A percentile compares a stretch with the other conserved stretches of the same genome.
Evolutionary conservation across 1,284 basidiomycete species (phyloP).

Genomic region (Mycosarcoma maydis): DNA sequence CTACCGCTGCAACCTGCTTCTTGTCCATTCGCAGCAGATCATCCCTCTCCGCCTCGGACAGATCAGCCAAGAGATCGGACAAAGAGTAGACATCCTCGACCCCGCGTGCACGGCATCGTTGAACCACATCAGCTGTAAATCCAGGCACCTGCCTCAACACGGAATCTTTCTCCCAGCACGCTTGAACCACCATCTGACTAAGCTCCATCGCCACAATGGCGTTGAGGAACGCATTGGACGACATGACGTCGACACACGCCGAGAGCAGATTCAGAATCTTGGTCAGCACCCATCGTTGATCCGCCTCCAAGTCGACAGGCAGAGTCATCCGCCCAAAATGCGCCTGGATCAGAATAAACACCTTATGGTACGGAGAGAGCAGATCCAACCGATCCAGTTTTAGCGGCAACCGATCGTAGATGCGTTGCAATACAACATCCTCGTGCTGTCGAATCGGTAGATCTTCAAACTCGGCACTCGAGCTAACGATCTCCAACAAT

Average conservation of each 20-base stretch:
- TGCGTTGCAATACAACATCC: slow-evolving; percentile 71
- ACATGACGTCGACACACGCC: slow-evolving; percentile 96
- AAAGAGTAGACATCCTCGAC: slow-evolving; percentile 63
- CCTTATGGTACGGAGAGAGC: slow-evolving; percentile 96
- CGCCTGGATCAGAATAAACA: slow-evolving; percentile 93
- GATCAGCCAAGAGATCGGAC: slow-evolving; percentile 58
- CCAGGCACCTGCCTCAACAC: slow-evolving; percentile 90
- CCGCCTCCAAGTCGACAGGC: slow-evolving; percentile 90
- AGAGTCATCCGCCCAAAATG: slow-evolving; percentile 92
- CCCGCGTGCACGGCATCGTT: slow-evolving; percentile 76
- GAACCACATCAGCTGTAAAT: slow-evolving; percentile 79
- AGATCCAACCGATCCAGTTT: slow-evolving; percentile 86
- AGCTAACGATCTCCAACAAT: slow-evolving; percentile 92
- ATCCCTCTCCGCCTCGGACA: slow-evolving; percentile 68
- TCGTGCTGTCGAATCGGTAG: slow-evolving; percentile 80
- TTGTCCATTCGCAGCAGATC: slow-evolving; percentile 84
- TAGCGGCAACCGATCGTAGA: slow-evolving; percentile 97
- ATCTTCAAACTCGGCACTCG: slow-evolving; percentile 93
- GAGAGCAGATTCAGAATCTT: slow-evolving; percentile 79
- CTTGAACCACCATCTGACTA: slow-evolving; percentile 99
- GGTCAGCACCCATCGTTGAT: slow-evolving; percentile 85
- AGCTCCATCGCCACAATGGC: slow-evolving; percentile 97
- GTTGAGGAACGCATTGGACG: slow-evolving; percentile 91
- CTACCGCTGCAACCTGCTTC: slow-evolving; percentile 71
- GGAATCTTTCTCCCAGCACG: slow-evolving; percentile 87